Conservation (phyloP, 495 filamentous ascomycete species). For the Penicillium paradoxum region DNA sequence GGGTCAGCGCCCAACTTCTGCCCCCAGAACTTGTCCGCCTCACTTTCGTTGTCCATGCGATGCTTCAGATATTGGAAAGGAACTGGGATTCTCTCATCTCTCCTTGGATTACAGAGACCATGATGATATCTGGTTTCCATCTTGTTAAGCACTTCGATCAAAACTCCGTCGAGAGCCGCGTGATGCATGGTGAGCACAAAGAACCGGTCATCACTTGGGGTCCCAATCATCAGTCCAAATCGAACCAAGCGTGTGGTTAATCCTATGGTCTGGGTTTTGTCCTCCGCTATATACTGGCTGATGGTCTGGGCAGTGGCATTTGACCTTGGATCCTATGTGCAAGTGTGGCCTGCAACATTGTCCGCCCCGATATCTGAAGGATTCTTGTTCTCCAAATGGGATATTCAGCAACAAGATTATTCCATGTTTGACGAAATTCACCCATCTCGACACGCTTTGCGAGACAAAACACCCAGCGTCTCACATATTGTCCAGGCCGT, state of each 20-base stretch:
- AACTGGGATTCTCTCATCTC: background rate
- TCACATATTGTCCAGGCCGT: background rate
- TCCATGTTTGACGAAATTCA: background rate
- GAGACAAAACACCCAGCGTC: background rate
- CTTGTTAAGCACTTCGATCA: background rate
- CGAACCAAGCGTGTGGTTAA: background rate
- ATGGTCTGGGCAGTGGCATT: background rate
- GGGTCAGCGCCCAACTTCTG: background rate
- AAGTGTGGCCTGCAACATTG: background rate
- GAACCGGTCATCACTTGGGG: background rate
- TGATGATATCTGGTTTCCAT: background rate
- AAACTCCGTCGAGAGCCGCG: background rate
- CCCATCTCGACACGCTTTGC: background rate
- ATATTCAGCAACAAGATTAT: background rate
- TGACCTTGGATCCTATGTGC: background rate
- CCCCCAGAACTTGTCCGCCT: background rate
- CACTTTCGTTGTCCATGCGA: background rate
- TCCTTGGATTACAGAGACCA: background rate
- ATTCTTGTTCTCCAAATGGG: background rate
- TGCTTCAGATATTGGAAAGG: background rate
- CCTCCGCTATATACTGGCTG: background rate
- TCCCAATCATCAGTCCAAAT: background rate
- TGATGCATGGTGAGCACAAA: background rate
- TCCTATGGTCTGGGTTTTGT: background rate
- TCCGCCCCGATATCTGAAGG: background rate